Percentiles rank a stretch among this genome's conserved stretches.
phyloP scores from a whole-genome alignment of 2,329 filamentous ascomycete species.

The Arthroderma sp. region DNA sequence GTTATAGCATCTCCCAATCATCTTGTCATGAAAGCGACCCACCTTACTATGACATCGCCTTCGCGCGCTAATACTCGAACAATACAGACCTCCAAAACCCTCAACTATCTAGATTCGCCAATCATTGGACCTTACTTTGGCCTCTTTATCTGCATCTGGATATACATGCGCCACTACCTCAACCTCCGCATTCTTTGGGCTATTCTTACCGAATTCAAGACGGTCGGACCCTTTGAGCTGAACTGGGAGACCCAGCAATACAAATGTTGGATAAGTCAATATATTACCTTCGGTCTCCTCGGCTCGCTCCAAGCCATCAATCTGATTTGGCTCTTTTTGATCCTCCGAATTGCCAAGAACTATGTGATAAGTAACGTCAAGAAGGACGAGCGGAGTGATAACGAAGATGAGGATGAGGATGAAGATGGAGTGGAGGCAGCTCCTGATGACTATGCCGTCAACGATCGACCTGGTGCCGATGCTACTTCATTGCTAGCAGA shows the following conservation, averaged over 20 bases:
- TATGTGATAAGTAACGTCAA: slow-evolving; percentile 27
- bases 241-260: slow-evolving; percentile 39
- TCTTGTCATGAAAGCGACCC: no score
- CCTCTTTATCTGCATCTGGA: slow-evolving; percentile 70
- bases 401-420: slow-evolving; percentile 32
- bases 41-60: no score
- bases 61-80: no score
- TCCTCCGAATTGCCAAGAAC: slow-evolving; percentile 31
- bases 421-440: slow-evolving; percentile 9
- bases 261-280: slow-evolving; percentile 37
- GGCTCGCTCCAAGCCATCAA: slow-evolving; percentile 34
- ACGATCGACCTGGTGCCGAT: no score
- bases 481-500: no score
- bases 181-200: slow-evolving; percentile 37
- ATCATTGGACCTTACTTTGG: slow-evolving; percentile 76
- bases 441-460: no score
- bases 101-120: slow-evolving; percentile 76
- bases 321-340: slow-evolving; percentile 35
- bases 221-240: slow-evolving; percentile 34
- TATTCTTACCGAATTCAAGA: slow-evolving; percentile 34
- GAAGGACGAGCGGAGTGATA: slow-evolving; percentile 33
- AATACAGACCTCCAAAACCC: slow-evolving; percentile 65
- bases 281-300: slow-evolving; percentile 33
- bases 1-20: slow-evolving; percentile 17
- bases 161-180: slow-evolving; percentile 71